Base-by-base conservation (phyloP, 2,329 filamentous ascomycete species). In the Ophiocordyceps robertsii region DNA sequence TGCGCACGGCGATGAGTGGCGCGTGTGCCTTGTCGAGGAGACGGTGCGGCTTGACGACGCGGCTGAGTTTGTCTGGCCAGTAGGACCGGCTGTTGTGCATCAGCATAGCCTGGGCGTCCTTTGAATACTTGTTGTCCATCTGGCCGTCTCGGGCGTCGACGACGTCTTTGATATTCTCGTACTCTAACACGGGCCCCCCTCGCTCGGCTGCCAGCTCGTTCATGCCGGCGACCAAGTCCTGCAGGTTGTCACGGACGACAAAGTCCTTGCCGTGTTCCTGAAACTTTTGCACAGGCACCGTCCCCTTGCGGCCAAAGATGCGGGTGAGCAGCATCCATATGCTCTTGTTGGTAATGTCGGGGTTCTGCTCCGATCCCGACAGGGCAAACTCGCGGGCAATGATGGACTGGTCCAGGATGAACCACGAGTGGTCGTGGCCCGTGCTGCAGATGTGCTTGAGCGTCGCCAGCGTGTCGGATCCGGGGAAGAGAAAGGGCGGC, bases 371-470 rank as follows among this genome's bases (percentile, higher is more conserved):
- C 0, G 73, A 77, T 9, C 75, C 75, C 0, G 75, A 80, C 1
- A 80, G 67, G 12, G 70, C 73, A 44, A 80, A 79, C 55, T 80
- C 75, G 17, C 69, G 66, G n/a, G 72, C 70, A 38, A 79, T 71
- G 50, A 80, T 79, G 52, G 59, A 60, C 46, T 73, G 70, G 53
- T 75, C 66, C 3, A 76, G 65, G 43, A 80, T 66, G 58, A 80
- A 80, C 75, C 76, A 80, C 2, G 69, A 70, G 60, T 80, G 80
- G 54, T 78, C 74, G 57, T 77, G 70, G 1, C 76, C 75, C 0
- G 76, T 79, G 48, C 56, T 58, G 62, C 73, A 76, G 46, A 80
- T 79, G 51, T 78, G 58, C 58, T 70, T 70, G 14, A 80, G 64
- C 2, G 75, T 79, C 0, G 61, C 69, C 5, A 78, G 57, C 0